Base-by-base conservation (phyloP, 1,139 yeast species). In the Pichia sp. region DNA sequence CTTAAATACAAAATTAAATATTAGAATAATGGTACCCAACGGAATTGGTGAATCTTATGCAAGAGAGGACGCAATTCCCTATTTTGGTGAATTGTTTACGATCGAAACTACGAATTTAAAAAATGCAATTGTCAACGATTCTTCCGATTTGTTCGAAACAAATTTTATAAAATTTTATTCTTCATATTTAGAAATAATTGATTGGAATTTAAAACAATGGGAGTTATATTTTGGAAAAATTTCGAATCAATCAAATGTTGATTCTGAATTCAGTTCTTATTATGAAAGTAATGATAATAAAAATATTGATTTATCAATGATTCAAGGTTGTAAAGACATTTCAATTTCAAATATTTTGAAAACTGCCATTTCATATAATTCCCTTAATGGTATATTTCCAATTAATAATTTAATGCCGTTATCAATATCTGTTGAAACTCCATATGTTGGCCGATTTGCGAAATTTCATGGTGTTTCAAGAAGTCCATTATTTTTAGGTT, bases 151-250 rank as follows among this genome's bases (percentile, higher is more conserved):
- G 30, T 39, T 45, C 29, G 62, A 51, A 27, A 44, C 48, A 4
- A 63, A 74, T 33, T 72, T 76, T 36, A 67, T 82, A 45, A 75
- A 75, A 55, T 84, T 81, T 48, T 75, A 86, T 56, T 87, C 81
- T 49, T 74, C 79, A 41, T 76, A 82, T 48, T 79, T 86, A 61
- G 83, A 78, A 58, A 76, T 87, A 47, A 79, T 88, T 6, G 76
- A 79, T 51, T 81, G 83, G 52, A 86, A 94, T 0, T 83, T 88
- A 61, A 79, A 75, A 53, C 79, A 95, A 59, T 89, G 97, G 97
- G 80, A 82, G 55, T 83, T 77, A 39, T 86, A 82, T 61, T 66
- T 81, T 42, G 60, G 67, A 10, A 54, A 56, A 53, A 52, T 51
- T 7, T 40, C 39, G 7, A 40, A 51, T 34, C 61, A 34, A 11